Evolutionary conservation across 176 grass and related monocot species (phyloP), one percentile per base, ranked within the genome.

Genomic region (Dendrocalamus sinicus): DNA sequence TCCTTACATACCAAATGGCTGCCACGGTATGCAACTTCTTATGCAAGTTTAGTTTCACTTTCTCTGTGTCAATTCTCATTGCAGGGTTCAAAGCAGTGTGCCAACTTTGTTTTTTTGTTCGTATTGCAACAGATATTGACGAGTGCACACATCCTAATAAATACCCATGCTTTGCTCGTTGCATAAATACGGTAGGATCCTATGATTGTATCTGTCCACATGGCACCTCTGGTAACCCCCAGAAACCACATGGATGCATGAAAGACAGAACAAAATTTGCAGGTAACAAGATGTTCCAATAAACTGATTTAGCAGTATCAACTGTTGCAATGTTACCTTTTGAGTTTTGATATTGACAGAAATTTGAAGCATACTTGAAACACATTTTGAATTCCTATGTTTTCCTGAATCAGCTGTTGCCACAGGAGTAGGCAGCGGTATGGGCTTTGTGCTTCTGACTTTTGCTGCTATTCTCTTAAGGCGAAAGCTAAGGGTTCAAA

Each of bases 1-100:
- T 67, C 86, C 86, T 81, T 91, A 77, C 73, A 41, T 91, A 60
- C 12, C 37, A 70, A 48, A 77, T 76, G 86, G 81, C 30, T 88
- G 90, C 68, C 15, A 88, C 13, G 85, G 85, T 91, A 68, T 43
- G 39, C 37, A 75, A 84, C 43, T 67, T 26, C 19, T 59, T 35
- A 15, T 41, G 12, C 23, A 26, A 46, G 1, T 50, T n/a, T 64
- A 30, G 5, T 60, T 54, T 12, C 47, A 40, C 16, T 71, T 57
- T 81, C 9, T 55, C 26, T 61, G 7, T 1, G 4, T 24, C 12
- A 14, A 60, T 11, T 62, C 45, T 66, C 23, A 69, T 67, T 15
- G 35, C 14, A 37, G 14, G 28, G 23, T 13, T 67, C 57, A 62
- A 24, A 26, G 26, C 32, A 39, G 26, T 53, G 24, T 77, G 20